Conservation (phyloP, 176 grass and related monocot species). For the Lolium rigidum region DNA sequence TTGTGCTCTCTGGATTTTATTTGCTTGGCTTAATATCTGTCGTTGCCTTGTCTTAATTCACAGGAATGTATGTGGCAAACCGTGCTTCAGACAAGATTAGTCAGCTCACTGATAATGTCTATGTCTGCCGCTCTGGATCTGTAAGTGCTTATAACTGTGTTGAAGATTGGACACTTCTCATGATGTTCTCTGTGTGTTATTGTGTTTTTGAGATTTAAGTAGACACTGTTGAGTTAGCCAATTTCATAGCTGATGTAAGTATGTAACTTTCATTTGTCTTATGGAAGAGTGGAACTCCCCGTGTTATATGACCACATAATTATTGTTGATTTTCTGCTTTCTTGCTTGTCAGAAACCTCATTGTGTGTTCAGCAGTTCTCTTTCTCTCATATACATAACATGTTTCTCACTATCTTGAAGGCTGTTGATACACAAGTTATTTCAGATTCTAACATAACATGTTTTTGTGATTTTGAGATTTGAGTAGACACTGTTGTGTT, state of each 20-base stretch:
- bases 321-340: background rate
- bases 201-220: background rate
- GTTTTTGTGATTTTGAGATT: background rate
- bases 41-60: constrained; percentile 22
- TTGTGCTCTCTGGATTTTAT: background rate
- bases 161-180: background rate
- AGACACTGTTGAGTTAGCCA: background rate
- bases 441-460: constrained; percentile 58
- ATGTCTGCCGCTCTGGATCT: constrained; percentile 90
- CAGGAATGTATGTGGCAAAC: constrained; percentile 93
- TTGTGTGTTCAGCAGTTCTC: constrained; percentile 24
- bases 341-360: background rate
- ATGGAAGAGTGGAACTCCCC: background rate
- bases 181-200: constrained; percentile 1
- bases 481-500: background rate
- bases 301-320: background rate
- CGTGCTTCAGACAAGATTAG: constrained; percentile 93
- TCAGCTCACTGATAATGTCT: constrained; percentile 88
- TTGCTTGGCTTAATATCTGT: constrained; percentile 6
- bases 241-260: constrained; percentile 5
- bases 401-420: background rate
- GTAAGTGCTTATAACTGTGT: constrained; percentile 53
- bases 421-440: constrained; percentile 73
- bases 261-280: background rate
- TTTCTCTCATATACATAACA: constrained; percentile 2